Conservation (phyloP, 257 asterid species). For the Ilex asprella region DNA sequence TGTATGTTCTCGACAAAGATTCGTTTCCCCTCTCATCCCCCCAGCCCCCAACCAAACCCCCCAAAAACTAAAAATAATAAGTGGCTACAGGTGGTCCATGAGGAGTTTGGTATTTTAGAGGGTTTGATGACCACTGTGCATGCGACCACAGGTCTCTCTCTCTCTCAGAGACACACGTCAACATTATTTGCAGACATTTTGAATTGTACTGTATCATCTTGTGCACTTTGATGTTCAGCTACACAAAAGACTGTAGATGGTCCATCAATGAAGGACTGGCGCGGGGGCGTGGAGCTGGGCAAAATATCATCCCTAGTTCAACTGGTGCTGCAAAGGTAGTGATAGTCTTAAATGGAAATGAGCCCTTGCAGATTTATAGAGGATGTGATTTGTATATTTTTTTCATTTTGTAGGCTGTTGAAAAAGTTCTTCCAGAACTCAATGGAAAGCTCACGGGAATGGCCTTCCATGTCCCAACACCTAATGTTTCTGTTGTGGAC, state of each 20-base stretch:
- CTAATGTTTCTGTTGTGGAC: slow-evolving; percentile 97
- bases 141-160: slow-evolving; percentile 80
- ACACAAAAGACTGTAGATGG: slow-evolving; percentile 99
- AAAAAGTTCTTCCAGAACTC: slow-evolving; percentile 96
- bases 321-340: slow-evolving; percentile 99
- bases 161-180: not conserved
- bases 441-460: slow-evolving; percentile 97
- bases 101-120: slow-evolving; percentile 92
- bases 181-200: slow-evolving; percentile 4
- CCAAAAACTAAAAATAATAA: no score
- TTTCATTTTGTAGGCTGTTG: slow-evolving; percentile 65
- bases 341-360: not conserved
- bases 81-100: slow-evolving; percentile 97
- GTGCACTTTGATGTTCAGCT: slow-evolving; percentile 47
- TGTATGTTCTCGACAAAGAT: no score
- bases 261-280: slow-evolving; percentile 98
- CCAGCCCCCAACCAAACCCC: no score
- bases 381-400: not conserved
- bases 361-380: not conserved
- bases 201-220: slow-evolving; percentile 14
- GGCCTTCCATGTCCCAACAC: slow-evolving; percentile 99
- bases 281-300: slow-evolving; percentile 99
- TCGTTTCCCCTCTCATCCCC: no score
- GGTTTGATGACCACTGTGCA: slow-evolving; percentile 99
- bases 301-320: slow-evolving; percentile 97